Evolutionary conservation across 1,139 yeast species (phyloP).

Genomic region (Geotrichum siamense): DNA sequence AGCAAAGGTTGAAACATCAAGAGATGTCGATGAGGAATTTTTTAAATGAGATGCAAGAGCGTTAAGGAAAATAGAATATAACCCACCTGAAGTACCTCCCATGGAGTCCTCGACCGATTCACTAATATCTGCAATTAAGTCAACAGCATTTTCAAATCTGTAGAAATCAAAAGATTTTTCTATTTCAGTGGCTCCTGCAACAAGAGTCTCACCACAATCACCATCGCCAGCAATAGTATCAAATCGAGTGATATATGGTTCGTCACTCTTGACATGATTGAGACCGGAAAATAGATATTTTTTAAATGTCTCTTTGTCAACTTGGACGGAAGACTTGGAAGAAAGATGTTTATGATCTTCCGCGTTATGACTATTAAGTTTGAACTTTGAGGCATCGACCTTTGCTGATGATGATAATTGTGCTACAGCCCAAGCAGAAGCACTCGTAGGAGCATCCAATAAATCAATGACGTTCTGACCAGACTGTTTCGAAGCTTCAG

Average conservation of each 20-base stretch:
- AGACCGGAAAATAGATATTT: conserved; percentile 46
- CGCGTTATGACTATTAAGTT: conserved; percentile 20
- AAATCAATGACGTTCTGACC: conserved; percentile 38
- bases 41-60: conserved; percentile 50
- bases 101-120: conserved; percentile 77
- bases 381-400: conserved; percentile 36
- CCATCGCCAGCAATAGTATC: conserved; percentile 95
- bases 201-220: conserved; percentile 90
- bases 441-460: conserved; percentile 64
- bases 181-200: conserved; percentile 72
- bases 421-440: conserved; percentile 69
- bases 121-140: conserved; percentile 55
- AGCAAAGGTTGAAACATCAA: conserved; percentile 38
- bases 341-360: conserved; percentile 19
- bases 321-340: conserved; percentile 35
- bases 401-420: conserved; percentile 35
- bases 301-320: conserved; percentile 40
- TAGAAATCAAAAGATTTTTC: conserved; percentile 42
- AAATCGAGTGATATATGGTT: conserved; percentile 74
- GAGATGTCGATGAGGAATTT: conserved; percentile 23
- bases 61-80: conserved; percentile 74
- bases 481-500: conserved; percentile 36
- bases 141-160: conserved; percentile 45
- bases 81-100: conserved; percentile 98
- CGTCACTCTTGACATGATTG: conserved; percentile 45